Percentiles rank a stretch among this genome's conserved stretches.
Conservation (phyloP, 2,329 filamentous ascomycete genomes). For the Penicillium sp. region DNA sequence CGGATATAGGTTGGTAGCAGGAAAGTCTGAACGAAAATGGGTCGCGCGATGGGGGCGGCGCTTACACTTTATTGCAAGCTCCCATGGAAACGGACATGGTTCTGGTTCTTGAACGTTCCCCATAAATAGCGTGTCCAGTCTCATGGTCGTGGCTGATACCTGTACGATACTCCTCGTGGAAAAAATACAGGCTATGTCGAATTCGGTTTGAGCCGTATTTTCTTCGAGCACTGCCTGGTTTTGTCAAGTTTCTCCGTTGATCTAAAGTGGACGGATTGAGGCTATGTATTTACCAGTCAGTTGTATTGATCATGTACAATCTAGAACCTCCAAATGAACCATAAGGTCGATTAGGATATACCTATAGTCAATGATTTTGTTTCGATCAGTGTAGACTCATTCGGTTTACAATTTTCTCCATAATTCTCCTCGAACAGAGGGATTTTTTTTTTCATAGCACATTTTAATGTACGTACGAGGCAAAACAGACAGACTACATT, state of each 20-base stretch:
- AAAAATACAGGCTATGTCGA: background rate
- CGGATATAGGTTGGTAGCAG: background rate
- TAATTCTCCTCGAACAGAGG: background rate
- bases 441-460: no score
- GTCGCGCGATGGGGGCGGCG: constrained; percentile 8
- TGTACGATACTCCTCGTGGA: background rate
- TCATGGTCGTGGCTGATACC: background rate
- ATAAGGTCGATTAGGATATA: no score
- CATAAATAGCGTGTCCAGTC: constrained; percentile 11
- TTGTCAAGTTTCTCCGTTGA: background rate
- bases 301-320: background rate
- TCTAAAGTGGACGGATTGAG: background rate
- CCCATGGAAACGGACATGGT: background rate
- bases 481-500: background rate
- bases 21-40: background rate
- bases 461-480: background rate
- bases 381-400: background rate
- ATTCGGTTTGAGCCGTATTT: background rate
- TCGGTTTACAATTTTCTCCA: background rate
- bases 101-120: background rate
- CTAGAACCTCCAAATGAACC: background rate
- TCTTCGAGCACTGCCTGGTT: constrained; percentile 7
- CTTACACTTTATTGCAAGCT: constrained; percentile 15
- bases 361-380: background rate
- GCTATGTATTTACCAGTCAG: background rate